These are phyloP conservation scores for Podaxis carcinomalis DNA, from an alignment of 768 basidiomycete species.

Conservation along the genomic window DNA sequence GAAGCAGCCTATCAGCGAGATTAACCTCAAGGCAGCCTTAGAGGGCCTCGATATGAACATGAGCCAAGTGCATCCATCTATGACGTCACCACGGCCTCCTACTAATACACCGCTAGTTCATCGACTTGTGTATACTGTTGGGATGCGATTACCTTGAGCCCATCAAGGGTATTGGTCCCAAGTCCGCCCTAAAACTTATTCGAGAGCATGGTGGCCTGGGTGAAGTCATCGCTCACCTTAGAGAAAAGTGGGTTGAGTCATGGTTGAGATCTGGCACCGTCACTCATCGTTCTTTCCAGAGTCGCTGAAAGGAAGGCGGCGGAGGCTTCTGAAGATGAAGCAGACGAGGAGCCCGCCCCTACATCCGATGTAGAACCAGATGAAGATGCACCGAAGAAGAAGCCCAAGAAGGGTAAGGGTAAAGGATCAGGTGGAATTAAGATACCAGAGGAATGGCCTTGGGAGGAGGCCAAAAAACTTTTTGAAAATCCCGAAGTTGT, in stretches of 20 bases:
- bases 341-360: constrained; percentile 15
- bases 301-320: constrained; percentile 38
- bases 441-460: constrained; percentile 95
- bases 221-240: constrained; percentile 71
- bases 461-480: constrained; percentile 89
- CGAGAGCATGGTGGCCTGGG: constrained; percentile 74
- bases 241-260: constrained; percentile 55
- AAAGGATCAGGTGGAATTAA: constrained; percentile 75
- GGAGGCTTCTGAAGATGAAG: constrained; percentile 26
- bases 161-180: constrained; percentile 95
- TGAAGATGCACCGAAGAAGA: constrained; percentile 31
- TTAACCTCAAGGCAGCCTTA: constrained; percentile 75
- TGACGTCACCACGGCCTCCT: background rate
- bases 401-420: constrained; percentile 43
- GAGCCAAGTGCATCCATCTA: constrained; percentile 57
- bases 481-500: constrained; percentile 89
- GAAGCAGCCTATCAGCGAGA: constrained; percentile 93
- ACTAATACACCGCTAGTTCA: constrained; percentile 56
- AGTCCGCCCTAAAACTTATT: constrained; percentile 90
- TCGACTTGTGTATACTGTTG: constrained; percentile 92
- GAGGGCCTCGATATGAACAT: constrained; percentile 91
- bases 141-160: constrained; percentile 99
- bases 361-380: constrained; percentile 14
- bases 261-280: background rate
- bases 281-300: constrained; percentile 23